Percentiles rank a stretch among this genome's conserved stretches.
These are phyloP conservation scores for Huntiella decipiens DNA, from an alignment of 2,329 filamentous ascomycete genomes.

Conservation along the genomic window DNA sequence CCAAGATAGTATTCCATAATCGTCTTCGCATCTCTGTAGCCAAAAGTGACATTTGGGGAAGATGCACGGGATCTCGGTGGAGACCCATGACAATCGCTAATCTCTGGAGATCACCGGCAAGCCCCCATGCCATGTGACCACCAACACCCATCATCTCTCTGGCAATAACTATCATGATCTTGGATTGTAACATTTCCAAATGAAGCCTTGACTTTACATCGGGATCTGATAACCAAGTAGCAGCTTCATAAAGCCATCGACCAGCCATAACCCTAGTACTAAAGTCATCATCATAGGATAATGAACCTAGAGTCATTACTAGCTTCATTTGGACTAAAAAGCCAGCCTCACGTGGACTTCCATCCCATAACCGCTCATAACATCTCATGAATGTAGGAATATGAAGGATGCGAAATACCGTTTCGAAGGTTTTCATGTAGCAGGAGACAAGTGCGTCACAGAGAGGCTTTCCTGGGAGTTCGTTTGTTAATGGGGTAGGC, in stretches of 20 bases:
- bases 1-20: slow-evolving; percentile 33
- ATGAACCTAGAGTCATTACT: slow-evolving; percentile 37
- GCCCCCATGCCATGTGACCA: slow-evolving; percentile 27
- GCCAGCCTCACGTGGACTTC: slow-evolving; percentile 16
- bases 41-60: slow-evolving; percentile 19
- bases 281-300: slow-evolving; percentile 29
- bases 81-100: slow-evolving; percentile 31
- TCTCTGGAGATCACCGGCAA: slow-evolving; percentile 24
- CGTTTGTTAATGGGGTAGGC: slow-evolving; percentile 23
- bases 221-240: slow-evolving; percentile 34
- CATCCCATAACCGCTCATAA: slow-evolving; percentile 32
- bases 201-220: slow-evolving; percentile 31
- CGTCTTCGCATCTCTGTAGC: slow-evolving; percentile 29
- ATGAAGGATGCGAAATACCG: slow-evolving; percentile 30
- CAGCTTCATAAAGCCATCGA: slow-evolving; percentile 39
- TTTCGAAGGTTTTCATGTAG: slow-evolving; percentile 30
- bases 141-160: slow-evolving; percentile 21
- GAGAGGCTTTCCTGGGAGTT: slow-evolving; percentile 27
- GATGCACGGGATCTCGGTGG: slow-evolving; percentile 26
- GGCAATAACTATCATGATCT: slow-evolving; percentile 26
- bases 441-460: slow-evolving; percentile 28
- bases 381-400: slow-evolving; percentile 28
- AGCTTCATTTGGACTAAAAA: slow-evolving; percentile 40
- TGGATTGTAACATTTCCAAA: slow-evolving; percentile 29
- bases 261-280: slow-evolving; percentile 29